Evolutionary conservation across 495 filamentous ascomycete species (phyloP), one percentile per base, ranked within the genome.

Genomic region (Daldinia grandis): DNA sequence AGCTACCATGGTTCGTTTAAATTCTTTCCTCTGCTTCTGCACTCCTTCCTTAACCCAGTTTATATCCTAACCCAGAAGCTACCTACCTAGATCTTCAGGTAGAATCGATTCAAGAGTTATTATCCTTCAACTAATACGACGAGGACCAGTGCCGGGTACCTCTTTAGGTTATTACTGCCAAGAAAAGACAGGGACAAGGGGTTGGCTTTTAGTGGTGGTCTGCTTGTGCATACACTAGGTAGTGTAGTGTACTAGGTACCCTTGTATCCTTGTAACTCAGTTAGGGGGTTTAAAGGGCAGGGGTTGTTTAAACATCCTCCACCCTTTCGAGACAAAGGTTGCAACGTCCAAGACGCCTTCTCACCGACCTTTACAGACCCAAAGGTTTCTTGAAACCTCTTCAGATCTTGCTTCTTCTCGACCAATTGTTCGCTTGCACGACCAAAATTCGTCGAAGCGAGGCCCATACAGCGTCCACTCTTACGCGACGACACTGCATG

Each of bases 291-390:
- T 54, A 38, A 54, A 3, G 17, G 24, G 66, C 75, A 77, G 73
- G 75, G 65, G 62, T 69, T n/a, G 42, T 63, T 66, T 60, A 63
- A 55, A 66, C 65, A 66, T 62, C 72, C 68, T 75, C 73, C 77
- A 76, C 68, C 61, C 66, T 71, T 74, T 80, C 77, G 79, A 84
- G 80, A 84, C 81, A 78, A 77, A 78, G 80, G 75, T 78, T 78
- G 81, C 80, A 80, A 81, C 80, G 78, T 66, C 74, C 74, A 67
- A 76, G 72, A 74, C 53, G 66, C 65, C 64, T 69, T 50, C 21
- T 76, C 62, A 77, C 71, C 71, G 75, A 74, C 71, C 73, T 73
- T 72, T 72, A 67, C 49, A 57, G 25, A 35, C 64, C 67, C 68
- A 66, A 64, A 64, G 70, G 49, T 65, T 57, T 65, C 51, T 68